Evolutionary conservation across 2,329 filamentous ascomycete genomes (phyloP).

Genomic region (Paecilomyces sp.): DNA sequence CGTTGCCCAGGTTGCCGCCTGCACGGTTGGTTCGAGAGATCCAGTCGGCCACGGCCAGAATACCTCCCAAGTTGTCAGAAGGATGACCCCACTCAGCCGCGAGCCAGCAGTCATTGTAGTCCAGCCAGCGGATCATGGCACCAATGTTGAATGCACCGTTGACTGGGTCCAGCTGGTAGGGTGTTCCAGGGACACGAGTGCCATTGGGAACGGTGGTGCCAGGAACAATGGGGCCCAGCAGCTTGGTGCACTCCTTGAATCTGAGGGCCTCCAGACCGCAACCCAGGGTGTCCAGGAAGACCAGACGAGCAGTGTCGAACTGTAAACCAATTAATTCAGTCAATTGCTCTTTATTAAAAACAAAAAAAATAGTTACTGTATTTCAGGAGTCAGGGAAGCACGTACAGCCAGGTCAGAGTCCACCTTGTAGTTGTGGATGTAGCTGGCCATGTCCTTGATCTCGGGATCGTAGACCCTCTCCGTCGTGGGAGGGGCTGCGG

Average conservation of each 20-base stretch:
- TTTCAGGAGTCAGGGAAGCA: neutral
- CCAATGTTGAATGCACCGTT: slow-evolving; percentile 98
- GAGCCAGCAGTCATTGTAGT: slow-evolving; percentile 99
- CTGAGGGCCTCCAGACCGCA: slow-evolving; percentile 92
- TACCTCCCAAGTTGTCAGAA: slow-evolving; percentile 95
- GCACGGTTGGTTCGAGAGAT: slow-evolving; percentile 89
- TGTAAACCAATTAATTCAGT: slow-evolving; percentile 7
- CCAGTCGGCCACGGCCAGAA: slow-evolving; percentile 96
- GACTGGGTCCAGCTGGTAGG: slow-evolving; percentile 90
- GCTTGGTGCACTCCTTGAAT: slow-evolving; percentile 93
- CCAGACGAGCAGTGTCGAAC: slow-evolving; percentile 92
- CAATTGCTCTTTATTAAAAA: neutral
- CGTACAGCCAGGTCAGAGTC: slow-evolving; percentile 88
- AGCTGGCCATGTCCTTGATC: slow-evolving; percentile 90
- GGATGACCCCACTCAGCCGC: slow-evolving; percentile 98
- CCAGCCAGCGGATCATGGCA: slow-evolving; percentile 96
- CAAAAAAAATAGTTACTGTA: neutral
- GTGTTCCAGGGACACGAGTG: slow-evolving; percentile 81
- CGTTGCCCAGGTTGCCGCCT: slow-evolving; percentile 62
- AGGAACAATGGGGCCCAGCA: slow-evolving; percentile 84
- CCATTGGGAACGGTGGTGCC: slow-evolving; percentile 90
- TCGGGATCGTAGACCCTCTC: slow-evolving; percentile 72
- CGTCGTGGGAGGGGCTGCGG: slow-evolving; percentile 22
- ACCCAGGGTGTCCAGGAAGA: slow-evolving; percentile 93
- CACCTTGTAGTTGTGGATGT: slow-evolving; percentile 87